Base-by-base conservation (phyloP, 2,329 filamentous ascomycete genomes). In the Colletotrichum sojae region DNA sequence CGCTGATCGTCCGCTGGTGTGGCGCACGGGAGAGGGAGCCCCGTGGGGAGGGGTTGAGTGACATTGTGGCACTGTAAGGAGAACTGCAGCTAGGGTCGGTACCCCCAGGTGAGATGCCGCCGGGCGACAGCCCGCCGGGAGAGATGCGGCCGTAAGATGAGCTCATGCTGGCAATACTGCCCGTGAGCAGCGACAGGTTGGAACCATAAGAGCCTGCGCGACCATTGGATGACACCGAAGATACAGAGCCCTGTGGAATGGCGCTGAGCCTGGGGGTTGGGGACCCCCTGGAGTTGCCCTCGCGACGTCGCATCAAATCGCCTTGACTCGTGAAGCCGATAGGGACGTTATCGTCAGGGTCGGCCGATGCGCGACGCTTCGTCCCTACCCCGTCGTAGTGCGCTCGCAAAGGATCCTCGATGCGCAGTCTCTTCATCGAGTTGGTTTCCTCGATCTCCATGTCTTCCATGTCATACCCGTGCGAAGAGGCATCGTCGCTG, bases 351-450 rank as follows among this genome's bases (percentile, higher is more conserved):
- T 86, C 85, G 3, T 81, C 79, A 0, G 83, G 84, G 1, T 87
- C 87, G 27, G 87, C 89, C 0, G 86, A 86, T 2, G 87, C 87
- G 46, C 87, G 82, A 54, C 88, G 83, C 78, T 90, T 90, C 69
- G 84, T 84, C 6, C 86, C 85, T 9, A 78, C 75, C 2, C 82
- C 76, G 49, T 84, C 80, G 69, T 78, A 81, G 27, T 83, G 81
- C 59, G 71, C 77, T 18, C 67, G 67, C 52, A 73, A 76, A 8
- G 76, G 70, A 56, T 86, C 86, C 54, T 88, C 86, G 20, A 87
- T 81, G 20, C 84, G 83, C 9, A 88, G 80, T 76, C 78, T 84
- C 82, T 75, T 88, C 75, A 86, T 83, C 74, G 73, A 85, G 72
- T 71, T 83, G 76, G 76, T 84, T 77, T 88, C 86, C 10, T 88